These are phyloP conservation scores for Gossypium turneri DNA, from an alignment of 345 rosid species.

Conservation along the genomic window DNA sequence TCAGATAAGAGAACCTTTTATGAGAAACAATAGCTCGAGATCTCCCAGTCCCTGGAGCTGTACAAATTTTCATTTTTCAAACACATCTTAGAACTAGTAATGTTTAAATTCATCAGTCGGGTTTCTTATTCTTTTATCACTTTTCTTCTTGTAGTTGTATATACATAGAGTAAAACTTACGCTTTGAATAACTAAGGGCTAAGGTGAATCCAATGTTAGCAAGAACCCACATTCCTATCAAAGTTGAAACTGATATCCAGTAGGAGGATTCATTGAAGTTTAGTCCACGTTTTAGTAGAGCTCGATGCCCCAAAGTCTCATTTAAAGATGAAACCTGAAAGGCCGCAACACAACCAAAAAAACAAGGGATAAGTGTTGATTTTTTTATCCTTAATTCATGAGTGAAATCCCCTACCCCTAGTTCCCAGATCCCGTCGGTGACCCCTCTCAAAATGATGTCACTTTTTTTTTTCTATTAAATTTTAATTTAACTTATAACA, in stretches of 20 bases:
- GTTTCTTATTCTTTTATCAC: neutral
- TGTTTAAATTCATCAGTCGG: neutral
- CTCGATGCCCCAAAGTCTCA: constrained; percentile 31
- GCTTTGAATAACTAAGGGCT: constrained; percentile 25
- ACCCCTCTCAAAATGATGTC: too few species aligned
- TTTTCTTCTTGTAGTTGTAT: neutral
- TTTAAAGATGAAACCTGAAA: constrained; percentile 38
- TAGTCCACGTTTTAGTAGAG: constrained; percentile 28
- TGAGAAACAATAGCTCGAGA: constrained; percentile 26
- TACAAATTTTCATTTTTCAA: neutral
- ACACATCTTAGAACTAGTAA: neutral
- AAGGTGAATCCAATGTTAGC: constrained; percentile 34
- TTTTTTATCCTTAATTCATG: neutral
- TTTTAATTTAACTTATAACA: too few species aligned
- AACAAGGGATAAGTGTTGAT: neutral
- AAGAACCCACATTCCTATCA: constrained; percentile 43
- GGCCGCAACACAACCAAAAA: neutral
- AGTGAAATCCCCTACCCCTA: too few species aligned
- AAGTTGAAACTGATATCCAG: constrained; percentile 34
- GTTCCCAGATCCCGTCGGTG: too few species aligned
- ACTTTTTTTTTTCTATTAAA: too few species aligned
- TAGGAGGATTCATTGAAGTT: constrained; percentile 26
- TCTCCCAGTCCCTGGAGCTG: constrained; percentile 31
- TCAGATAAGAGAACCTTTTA: constrained; percentile 14
- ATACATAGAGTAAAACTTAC: constrained; percentile 24